Evolutionary conservation across 208 protist genomes (phyloP), one percentile per base, ranked within the genome.

Genomic region (Leishmania tropica): DNA sequence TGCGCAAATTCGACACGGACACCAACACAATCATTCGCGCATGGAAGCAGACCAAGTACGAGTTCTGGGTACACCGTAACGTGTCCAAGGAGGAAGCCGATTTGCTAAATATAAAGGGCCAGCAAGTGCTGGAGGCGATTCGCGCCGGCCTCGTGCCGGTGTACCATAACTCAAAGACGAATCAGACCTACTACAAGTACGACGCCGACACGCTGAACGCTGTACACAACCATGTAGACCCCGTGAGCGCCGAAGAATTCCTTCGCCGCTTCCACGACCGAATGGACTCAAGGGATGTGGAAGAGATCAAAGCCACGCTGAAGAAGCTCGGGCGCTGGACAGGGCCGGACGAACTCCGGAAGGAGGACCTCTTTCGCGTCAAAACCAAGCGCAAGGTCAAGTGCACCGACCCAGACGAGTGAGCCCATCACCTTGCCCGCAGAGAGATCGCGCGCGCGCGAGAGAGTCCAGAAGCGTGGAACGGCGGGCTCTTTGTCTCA

Each of bases 1-100:
- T 96, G 37, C 87, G 91, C 64, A 97, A 97, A 78, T 97, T 97
- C 81, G 93, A 97, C 79, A 96, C 93, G n/a, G 92, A 97, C 78
- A 82, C 87, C 62, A 87, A 94, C 72, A 96, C 93, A 15, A 97
- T 97, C 65, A 75, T 97, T 35, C 90, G 88, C 15, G 93, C 92
- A 56, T 97, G 94, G 93, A 94, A 94, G 79, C 93, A 95, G 81
- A 97, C 94, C 60, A 96, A 95, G 85, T 96, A 93, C 85, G 90
- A 97, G 87, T 97, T 97, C 64, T 97, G 89, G 90, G 81, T 83
- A 35, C 78, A 93, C 81, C 85, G 92, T 24, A 83, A 91, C 68
- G 88, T 85, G 45, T 21, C 62, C 2, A 72, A 81, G 28, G 90
- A 93, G 51, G 89, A 94, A 45, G 92, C 91, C 0, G 87, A 90